Conservation (phyloP, 345 rosid genomes). For the Syzygium grande region DNA sequence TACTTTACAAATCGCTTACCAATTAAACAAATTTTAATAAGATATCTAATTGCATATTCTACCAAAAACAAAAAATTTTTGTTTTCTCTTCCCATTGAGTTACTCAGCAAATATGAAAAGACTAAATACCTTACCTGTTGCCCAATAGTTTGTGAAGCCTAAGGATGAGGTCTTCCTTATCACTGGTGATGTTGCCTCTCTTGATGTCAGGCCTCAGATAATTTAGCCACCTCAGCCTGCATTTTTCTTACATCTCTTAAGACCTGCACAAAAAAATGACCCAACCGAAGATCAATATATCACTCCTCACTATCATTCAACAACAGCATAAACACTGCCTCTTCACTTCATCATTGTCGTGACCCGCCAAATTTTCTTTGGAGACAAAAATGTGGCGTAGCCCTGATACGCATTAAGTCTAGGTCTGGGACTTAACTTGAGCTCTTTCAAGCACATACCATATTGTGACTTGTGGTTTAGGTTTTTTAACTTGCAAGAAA, state of each 20-base stretch:
- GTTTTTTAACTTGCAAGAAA: too few species aligned
- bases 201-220: conserved; percentile 25
- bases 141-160: conserved; percentile 28
- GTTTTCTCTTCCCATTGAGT: background rate
- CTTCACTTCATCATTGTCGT: background rate
- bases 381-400: too few species aligned
- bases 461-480: too few species aligned
- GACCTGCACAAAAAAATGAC: conserved; percentile 4
- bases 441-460: too few species aligned
- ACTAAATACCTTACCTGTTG: conserved; percentile 9
- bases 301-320: background rate
- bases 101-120: background rate
- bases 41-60: background rate
- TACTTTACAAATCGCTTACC: background rate
- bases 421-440: too few species aligned
- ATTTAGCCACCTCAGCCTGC: conserved; percentile 26
- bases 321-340: background rate
- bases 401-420: too few species aligned
- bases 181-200: conserved; percentile 23
- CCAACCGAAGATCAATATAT: background rate
- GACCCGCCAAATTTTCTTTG: too few species aligned
- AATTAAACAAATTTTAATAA: background rate
- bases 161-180: conserved; percentile 26
- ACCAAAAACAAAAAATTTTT: background rate
- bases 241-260: conserved; percentile 25